Evolutionary conservation across 768 basidiomycete species (phyloP), one percentile per base, ranked within the genome.

Genomic region (Podaxis rugospora): DNA sequence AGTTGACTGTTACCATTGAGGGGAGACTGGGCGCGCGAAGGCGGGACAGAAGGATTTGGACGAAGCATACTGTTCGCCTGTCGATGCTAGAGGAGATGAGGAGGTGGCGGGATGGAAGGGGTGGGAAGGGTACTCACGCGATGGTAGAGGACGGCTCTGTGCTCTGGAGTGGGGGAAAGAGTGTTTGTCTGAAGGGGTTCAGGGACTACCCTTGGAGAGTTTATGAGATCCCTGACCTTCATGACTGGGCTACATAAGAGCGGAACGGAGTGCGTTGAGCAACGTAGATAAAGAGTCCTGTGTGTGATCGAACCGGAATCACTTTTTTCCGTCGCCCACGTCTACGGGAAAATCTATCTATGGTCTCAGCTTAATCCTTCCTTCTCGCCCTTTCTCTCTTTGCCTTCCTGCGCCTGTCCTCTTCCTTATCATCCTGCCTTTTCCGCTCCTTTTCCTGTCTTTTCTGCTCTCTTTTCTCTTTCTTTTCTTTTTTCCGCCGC

Each of bases 401-500:
- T 27, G 51, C 42, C n/a, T 40, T 52, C 14, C 51, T 57, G 4
- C 44, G 51, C 27, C 64, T 59, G 37, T 32, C 11, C 23, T 51
- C 57, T 59, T 67, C 55, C 35, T 36, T 50, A 4, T 54, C 14
- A 50, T 58, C 16, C 36, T 55, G 13, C 51, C 62, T 11, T 62
- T 62, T 16, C 62, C 64, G 36, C 63, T 65, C 36, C 65, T 61
- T 54, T 32, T 37, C 49, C 6, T 56, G 13, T 46, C 51, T 62
- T 53, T 64, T 66, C 54, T 53, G 69, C 65, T 68, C 64, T 55
- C 68, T 74, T 57, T 72, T 72, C 13, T 64, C 69, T 61, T 66
- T 54, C 36, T 37, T 49, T 11, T 57, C n/a, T 50, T 59, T 62
- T 51, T 64, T 66, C 54, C 58, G 69, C 65, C 59, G 67, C 62